A percentile compares a stretch with the other conserved stretches of the same genome.
Evolutionary conservation across 1,284 basidiomycete species (phyloP).

Genomic region (Tremellales sp.): DNA sequence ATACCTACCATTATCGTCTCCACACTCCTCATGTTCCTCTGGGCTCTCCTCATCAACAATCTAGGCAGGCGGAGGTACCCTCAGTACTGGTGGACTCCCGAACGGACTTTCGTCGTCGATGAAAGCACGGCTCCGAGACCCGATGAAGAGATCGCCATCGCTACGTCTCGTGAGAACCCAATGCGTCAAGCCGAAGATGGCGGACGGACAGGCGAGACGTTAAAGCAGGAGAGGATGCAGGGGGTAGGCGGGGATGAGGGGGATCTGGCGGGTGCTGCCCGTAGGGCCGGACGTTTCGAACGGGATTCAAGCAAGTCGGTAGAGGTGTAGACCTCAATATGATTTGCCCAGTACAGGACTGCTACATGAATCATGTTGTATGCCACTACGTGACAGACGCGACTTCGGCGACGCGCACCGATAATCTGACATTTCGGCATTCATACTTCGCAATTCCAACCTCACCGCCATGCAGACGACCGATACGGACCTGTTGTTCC

Average conservation of each 20-base stretch:
- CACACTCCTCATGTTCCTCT: constrained; percentile 54
- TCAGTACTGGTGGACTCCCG: constrained; percentile 52
- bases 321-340: too few species aligned
- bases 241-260: neutral
- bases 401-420: too few species aligned
- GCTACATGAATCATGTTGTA: too few species aligned
- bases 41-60: constrained; percentile 59
- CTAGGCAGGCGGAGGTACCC: constrained; percentile 57
- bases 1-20: constrained; percentile 59
- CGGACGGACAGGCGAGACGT: constrained; percentile 8
- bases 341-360: too few species aligned
- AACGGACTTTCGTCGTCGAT: constrained; percentile 3
- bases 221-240: constrained; percentile 1
- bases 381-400: too few species aligned
- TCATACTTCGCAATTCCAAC: too few species aligned
- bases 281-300: too few species aligned
- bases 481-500: constrained; percentile 56
- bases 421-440: too few species aligned
- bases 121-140: neutral
- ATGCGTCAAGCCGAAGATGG: constrained; percentile 12
- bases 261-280: too few species aligned
- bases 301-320: too few species aligned
- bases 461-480: constrained; percentile 48
- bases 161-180: constrained; percentile 6
- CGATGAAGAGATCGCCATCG: constrained; percentile 14